Conservation (phyloP, 2,329 filamentous ascomycete species). For the Aspergillus puulaauensis region DNA sequence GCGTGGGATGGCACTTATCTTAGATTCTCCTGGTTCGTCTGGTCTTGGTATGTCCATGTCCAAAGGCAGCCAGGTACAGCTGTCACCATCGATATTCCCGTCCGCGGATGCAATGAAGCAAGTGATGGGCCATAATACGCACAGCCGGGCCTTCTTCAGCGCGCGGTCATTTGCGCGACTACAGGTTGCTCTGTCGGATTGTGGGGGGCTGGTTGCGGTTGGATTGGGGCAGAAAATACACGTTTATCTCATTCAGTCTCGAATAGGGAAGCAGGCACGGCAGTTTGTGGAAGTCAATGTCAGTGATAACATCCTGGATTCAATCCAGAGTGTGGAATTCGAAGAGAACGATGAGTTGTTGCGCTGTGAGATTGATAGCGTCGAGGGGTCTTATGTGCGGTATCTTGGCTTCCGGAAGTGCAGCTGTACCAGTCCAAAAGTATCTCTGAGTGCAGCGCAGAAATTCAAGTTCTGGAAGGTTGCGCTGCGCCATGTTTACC, state of each 20-base stretch:
- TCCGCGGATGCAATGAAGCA: background rate
- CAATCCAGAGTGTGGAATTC: background rate
- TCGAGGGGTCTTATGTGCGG: background rate
- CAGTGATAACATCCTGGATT: background rate
- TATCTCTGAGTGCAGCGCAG: too few relatives aligned
- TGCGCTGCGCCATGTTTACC: background rate
- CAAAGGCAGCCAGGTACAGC: background rate
- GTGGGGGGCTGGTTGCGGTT: background rate
- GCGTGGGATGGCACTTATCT: background rate
- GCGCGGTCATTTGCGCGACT: background rate
- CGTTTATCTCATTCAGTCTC: background rate
- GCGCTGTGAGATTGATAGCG: background rate
- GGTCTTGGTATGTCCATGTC: too few relatives aligned
- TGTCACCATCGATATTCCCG: background rate
- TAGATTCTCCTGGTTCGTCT: background rate
- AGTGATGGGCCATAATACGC: background rate
- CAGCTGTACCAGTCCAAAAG: too few relatives aligned
- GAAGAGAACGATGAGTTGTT: background rate
- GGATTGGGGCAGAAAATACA: background rate
- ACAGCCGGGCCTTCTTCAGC: background rate
- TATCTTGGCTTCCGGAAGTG: background rate
- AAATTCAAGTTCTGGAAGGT: background rate
- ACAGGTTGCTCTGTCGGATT: background rate
- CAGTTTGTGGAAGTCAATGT: background rate
- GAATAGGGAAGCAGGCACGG: background rate